Conservation (phyloP, 768 basidiomycete species). For the Amanita exitialis region DNA sequence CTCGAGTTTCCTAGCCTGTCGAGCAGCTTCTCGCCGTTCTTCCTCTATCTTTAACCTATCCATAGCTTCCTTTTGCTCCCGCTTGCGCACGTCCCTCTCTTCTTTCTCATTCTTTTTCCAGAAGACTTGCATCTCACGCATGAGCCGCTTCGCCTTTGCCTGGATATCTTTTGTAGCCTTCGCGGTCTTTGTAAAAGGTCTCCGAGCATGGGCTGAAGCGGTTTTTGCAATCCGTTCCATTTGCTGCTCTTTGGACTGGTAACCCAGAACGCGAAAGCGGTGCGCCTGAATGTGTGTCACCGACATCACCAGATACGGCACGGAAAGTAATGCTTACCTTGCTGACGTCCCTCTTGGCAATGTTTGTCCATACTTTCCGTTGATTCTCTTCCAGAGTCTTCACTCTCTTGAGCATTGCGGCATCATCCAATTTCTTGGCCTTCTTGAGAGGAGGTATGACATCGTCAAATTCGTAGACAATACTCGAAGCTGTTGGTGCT, state of each 20-base stretch:
- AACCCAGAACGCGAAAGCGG: slow-evolving; percentile 61
- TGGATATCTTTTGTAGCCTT: slow-evolving; percentile 79
- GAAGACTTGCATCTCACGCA: slow-evolving; percentile 94
- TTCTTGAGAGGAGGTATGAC: slow-evolving; percentile 59
- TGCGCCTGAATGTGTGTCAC: slow-evolving; percentile 47
- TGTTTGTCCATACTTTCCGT: slow-evolving; percentile 84
- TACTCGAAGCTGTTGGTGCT: slow-evolving; percentile 40
- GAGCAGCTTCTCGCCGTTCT: slow-evolving; percentile 85
- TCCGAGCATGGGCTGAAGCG: slow-evolving; percentile 69
- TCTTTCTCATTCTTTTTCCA: slow-evolving; percentile 99
- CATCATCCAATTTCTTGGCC: slow-evolving; percentile 71
- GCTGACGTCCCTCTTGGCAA: slow-evolving; percentile 74
- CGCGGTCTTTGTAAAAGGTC: slow-evolving; percentile 61
- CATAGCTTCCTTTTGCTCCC: slow-evolving; percentile 89
- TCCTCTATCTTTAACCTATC: slow-evolving; percentile 85
- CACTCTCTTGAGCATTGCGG: slow-evolving; percentile 62
- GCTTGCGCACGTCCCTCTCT: slow-evolving; percentile 85
- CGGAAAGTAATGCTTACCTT: slow-evolving; percentile 39
- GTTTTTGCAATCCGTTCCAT: slow-evolving; percentile 68
- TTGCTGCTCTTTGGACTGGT: slow-evolving; percentile 57
- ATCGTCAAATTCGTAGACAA: slow-evolving; percentile 68
- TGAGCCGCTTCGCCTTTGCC: slow-evolving; percentile 75
- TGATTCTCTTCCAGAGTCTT: slow-evolving; percentile 77
- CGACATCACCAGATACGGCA: neutral
- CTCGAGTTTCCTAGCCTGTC: slow-evolving; percentile 93